These are phyloP conservation scores for Claviceps humidiphila DNA, from an alignment of 2,329 filamentous ascomycete species.

Conservation along the genomic window DNA sequence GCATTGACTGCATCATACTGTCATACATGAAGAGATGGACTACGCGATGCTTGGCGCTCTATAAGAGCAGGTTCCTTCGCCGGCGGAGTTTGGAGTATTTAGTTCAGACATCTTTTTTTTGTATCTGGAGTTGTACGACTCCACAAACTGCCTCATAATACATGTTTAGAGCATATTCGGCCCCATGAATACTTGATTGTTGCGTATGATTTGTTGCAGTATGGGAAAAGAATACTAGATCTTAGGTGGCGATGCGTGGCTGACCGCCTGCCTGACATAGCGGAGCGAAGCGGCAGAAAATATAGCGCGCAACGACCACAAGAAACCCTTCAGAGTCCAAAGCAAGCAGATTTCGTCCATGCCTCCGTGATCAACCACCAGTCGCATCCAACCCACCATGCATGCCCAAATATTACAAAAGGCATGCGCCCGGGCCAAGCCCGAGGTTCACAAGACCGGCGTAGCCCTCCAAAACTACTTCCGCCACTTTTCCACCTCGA, in stretches of 20 bases:
- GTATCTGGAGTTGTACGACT: neutral
- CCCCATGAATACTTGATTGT: no score
- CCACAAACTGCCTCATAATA: neutral
- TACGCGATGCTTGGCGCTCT: neutral
- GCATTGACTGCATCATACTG: slow-evolving; percentile 1
- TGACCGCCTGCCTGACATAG: slow-evolving; percentile 1
- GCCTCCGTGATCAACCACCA: slow-evolving; percentile 3
- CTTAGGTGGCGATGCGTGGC: neutral
- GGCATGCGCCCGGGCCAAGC: slow-evolving; percentile 21
- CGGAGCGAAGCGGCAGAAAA: neutral
- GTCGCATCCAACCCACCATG: slow-evolving; percentile 16
- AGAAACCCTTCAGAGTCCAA: neutral
- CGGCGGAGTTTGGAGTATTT: slow-evolving; percentile 5
- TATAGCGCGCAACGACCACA: neutral
- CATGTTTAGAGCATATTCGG: neutral
- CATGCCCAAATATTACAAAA: slow-evolving; percentile 26
- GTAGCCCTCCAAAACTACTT: slow-evolving; percentile 17
- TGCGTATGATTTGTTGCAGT: no score
- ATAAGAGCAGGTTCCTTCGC: neutral
- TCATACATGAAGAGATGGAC: slow-evolving; percentile 1
- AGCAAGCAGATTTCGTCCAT: neutral
- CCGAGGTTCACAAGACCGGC: slow-evolving; percentile 19
- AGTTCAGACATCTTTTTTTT: slow-evolving; percentile 5
- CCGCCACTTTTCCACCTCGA: slow-evolving; percentile 22
- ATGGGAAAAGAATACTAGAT: neutral